Percentiles rank a stretch among this genome's conserved stretches.
phyloP scores from a whole-genome alignment of 2,329 filamentous ascomycete species.

The Fusarium dimerum region DNA sequence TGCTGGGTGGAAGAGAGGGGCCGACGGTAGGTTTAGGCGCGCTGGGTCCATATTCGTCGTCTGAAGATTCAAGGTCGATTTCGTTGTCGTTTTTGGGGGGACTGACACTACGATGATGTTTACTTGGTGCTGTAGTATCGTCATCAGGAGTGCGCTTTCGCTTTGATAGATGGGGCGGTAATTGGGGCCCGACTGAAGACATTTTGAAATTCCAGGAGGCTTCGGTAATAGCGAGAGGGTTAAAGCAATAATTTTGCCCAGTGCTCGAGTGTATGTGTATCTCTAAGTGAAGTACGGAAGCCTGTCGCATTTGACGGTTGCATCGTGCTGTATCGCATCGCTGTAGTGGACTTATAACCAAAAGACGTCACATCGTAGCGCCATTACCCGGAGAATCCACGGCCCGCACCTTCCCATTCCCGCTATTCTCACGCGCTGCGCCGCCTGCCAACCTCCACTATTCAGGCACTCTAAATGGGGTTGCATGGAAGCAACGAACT shows the following conservation, averaged over 20 bases:
- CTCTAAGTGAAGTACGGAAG: conserved; percentile 4
- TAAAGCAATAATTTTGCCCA: no score
- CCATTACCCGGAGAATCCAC: conserved; percentile 27
- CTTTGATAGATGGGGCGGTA: conserved; percentile 68
- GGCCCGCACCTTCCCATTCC: conserved; percentile 22
- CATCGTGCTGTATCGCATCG: conserved; percentile 15
- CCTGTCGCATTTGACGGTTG: conserved; percentile 15
- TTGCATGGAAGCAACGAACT: conserved; percentile 26
- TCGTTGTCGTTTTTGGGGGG: conserved; percentile 47
- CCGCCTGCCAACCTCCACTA: conserved; percentile 23
- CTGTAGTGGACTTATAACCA: conserved; percentile 10
- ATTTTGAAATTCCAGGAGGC: conserved; percentile 41
- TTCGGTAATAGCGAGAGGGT: no score
- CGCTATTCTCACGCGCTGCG: conserved; percentile 14
- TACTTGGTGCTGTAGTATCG: conserved; percentile 41
- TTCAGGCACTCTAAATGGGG: conserved; percentile 18
- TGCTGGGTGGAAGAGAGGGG: conserved; percentile 29
- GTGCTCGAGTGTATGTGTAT: not conserved
- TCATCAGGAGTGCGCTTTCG: conserved; percentile 55
- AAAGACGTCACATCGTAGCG: conserved; percentile 28
- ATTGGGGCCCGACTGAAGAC: conserved; percentile 69
- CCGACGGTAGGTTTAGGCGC: conserved; percentile 25
- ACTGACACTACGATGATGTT: conserved; percentile 37
- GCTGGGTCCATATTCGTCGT: conserved; percentile 46
- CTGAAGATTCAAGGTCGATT: conserved; percentile 45